Percentiles rank a stretch among this genome's conserved stretches.
phyloP scores from a whole-genome alignment of 768 basidiomycete genomes.

The Serendipita indica region DNA sequence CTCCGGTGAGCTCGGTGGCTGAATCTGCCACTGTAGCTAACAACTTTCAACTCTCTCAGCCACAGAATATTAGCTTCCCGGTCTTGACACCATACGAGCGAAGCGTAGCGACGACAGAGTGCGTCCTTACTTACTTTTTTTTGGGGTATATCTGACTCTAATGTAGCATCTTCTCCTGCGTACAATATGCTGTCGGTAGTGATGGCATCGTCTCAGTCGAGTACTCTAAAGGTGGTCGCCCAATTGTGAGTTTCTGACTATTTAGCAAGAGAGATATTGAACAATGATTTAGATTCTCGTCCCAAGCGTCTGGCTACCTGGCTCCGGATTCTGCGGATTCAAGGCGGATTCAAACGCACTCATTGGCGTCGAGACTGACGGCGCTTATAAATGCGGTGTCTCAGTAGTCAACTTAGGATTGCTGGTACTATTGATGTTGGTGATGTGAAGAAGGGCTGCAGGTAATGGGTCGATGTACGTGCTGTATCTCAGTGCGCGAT shows the following conservation, averaged over 20 bases:
- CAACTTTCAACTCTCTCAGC: constrained; percentile 24
- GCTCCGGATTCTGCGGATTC: constrained; percentile 29
- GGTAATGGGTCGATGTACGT: too few relatives aligned
- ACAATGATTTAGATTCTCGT: constrained; percentile 23
- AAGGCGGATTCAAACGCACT: too few relatives aligned
- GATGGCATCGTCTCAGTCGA: constrained; percentile 44
- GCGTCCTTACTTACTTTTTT: constrained; percentile 19
- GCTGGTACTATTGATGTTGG: too few relatives aligned
- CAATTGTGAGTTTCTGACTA: constrained; percentile 26
- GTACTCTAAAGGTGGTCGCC: constrained; percentile 48
- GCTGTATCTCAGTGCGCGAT: too few relatives aligned
- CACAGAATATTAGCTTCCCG: constrained; percentile 40
- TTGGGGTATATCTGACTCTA: not conserved
- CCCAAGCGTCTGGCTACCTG: constrained; percentile 24
- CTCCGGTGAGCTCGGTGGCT: constrained; percentile 34
- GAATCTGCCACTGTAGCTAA: not conserved
- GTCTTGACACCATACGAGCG: constrained; percentile 41
- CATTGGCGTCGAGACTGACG: too few relatives aligned
- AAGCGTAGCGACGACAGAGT: constrained; percentile 43
- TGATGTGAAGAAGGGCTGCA: too few relatives aligned
- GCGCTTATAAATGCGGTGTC: too few relatives aligned
- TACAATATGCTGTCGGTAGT: constrained; percentile 53
- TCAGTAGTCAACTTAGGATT: too few relatives aligned
- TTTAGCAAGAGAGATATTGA: not conserved
- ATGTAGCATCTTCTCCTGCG: constrained; percentile 47